Base-by-base conservation (phyloP, 768 basidiomycete species). In the Cyclocybe aegerita region DNA sequence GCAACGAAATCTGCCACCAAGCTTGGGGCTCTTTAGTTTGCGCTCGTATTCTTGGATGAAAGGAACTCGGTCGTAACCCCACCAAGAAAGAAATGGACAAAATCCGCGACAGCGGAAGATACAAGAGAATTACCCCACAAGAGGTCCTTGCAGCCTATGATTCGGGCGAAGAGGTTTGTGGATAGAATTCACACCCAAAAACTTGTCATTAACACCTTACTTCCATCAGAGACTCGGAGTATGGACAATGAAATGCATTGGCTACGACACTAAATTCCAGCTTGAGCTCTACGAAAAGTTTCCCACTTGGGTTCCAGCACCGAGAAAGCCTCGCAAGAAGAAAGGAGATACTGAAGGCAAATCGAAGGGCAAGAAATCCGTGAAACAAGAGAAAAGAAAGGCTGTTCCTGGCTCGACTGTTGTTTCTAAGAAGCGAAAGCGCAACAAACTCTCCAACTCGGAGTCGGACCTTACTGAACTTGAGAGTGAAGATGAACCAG, bases 181-280 rank as follows among this genome's bases (percentile, higher is more conserved):
- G 14, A 3, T 23, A 4, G 9, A 1, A 34, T 40, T 17, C 14
- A 46, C 30, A n/a, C 44, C 29, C 17, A 32, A 32, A 53, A 41
- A 36, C 32, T 48, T 39, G 40, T 39, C 37, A 30, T 37, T 6
- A 4, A 5, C 4, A 12, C 12, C 14, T 36, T 10, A 40, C 2
- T 10, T 42, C 7, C 48, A 38, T 8, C 39, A 74, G 70, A 50
- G 45, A 15, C 58, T 76, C 17, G 60, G 59, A 0, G 68, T 71
- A 0, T 73, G 69, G 68, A 68, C 65, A 0, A 63, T 74, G 68
- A 69, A 74, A 49, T 76, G 74, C 43, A 60, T 74, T 12, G 71
- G 64, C 2, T 76, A 76, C 40, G 71, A 76, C 41, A 55, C 56
- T 4, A 54, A 64, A 0, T 72, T 75, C 42, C 73, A 75, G 49